Evolutionary conservation across 306 rosid genomes (phyloP).

Genomic region (Begonia masoniana): DNA sequence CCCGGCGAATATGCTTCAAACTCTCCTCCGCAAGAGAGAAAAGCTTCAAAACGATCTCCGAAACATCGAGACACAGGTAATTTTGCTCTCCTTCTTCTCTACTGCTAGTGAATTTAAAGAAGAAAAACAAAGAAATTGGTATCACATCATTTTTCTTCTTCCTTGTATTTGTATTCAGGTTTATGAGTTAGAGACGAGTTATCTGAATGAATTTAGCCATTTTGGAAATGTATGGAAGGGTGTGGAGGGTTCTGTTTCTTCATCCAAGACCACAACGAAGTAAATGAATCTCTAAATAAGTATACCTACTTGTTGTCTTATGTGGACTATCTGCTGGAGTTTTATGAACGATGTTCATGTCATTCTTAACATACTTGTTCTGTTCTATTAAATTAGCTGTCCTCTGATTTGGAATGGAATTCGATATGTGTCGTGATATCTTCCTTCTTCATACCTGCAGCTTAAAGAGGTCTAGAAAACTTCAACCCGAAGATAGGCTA

Average conservation of each 20-base stretch:
- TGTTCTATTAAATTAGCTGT: not conserved
- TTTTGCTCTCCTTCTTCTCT: not conserved
- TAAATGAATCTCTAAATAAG: not conserved
- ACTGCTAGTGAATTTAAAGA: not conserved
- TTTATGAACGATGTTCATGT: not conserved
- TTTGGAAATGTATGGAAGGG: not conserved
- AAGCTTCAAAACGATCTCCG: not conserved
- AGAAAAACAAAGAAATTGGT: not conserved
- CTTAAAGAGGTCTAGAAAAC: not conserved
- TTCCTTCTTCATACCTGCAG: not conserved
- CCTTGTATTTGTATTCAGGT: not conserved
- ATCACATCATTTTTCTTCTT: too few species aligned
- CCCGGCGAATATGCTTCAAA: not conserved
- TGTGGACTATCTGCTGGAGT: not conserved
- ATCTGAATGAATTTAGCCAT: not conserved
- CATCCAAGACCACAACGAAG: not conserved
- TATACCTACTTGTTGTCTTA: not conserved
- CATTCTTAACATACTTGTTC: not conserved
- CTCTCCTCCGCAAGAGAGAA: not conserved
- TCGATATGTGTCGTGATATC: not conserved
- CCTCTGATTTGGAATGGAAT: too few species aligned
- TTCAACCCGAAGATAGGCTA: not conserved
- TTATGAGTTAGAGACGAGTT: constrained; percentile 1
- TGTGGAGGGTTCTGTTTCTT: not conserved
- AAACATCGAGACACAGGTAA: not conserved